Conservation (phyloP, 2,329 filamentous ascomycete genomes). For the Aspergillus ibericus region DNA sequence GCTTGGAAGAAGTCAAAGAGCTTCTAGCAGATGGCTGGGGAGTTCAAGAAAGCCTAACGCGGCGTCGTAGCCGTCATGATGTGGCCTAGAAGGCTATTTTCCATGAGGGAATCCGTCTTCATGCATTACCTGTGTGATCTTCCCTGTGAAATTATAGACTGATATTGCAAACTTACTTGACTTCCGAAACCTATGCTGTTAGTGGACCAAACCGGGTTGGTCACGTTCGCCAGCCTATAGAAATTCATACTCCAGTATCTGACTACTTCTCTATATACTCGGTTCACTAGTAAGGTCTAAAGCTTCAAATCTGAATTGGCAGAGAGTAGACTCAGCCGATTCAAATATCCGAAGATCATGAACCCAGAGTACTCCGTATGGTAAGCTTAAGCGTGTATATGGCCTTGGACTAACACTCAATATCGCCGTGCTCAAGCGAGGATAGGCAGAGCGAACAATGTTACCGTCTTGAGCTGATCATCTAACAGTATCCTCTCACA, state of each 20-base stretch:
- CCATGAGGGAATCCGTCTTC: neutral
- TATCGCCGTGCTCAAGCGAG: no score
- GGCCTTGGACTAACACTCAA: no score
- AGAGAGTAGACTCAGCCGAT: neutral
- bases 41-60: conserved; percentile 51
- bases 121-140: neutral
- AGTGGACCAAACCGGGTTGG: neutral
- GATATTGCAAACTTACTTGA: no score
- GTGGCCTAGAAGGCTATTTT: neutral
- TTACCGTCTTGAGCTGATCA: no score
- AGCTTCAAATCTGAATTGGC: neutral
- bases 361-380: no score
- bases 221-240: neutral
- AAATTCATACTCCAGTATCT: neutral
- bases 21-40: conserved; percentile 74
- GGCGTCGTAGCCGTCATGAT: conserved; percentile 10
- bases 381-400: no score
- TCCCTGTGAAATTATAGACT: no score
- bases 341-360: neutral
- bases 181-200: neutral
- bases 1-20: conserved; percentile 74
- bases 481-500: no score
- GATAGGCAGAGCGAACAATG: no score
- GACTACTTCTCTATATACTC: no score
- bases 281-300: neutral